Evolutionary conservation across 1,284 basidiomycete genomes (phyloP), one percentile per base, ranked within the genome.

Genomic region (Rhodotorula sp.): DNA sequence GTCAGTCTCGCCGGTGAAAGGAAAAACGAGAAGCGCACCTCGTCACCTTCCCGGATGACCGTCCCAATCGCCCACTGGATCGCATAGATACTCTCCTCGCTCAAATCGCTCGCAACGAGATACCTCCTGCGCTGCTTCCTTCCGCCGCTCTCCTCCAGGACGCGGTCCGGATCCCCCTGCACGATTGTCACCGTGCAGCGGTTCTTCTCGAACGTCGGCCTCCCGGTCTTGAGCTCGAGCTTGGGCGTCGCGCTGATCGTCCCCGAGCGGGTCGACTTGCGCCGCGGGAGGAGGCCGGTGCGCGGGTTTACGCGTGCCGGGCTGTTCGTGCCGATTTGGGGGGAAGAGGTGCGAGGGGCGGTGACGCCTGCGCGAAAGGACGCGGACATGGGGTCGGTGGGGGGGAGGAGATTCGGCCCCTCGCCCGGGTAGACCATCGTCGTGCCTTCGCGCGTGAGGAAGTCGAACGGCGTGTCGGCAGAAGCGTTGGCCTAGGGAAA

Each of bases 21-120:
- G 5, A 15, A 15, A 27, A 4, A 7, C 37, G 29, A 32, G n/a
- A n/a, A 17, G 86, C 70, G 41, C 88, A 95, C 84, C 82, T 94
- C 91, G 80, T 99, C 96, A 0, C 96, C 96, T 81, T 98, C 95
- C 73, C 94, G 85, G 71, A 97, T 83, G 0, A 98, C 96, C 0
- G 96, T 98, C 10, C 96, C 96, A 72, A 98, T 95, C 1, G 91
- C 94, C 75, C 75, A 76, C 67, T 76, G 93, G 13, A 96, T 87
- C 0, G 94, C 94, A 82, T 93, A 97, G 50, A 90, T 85, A 82
- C 88, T 90, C 84, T 97, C 94, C 77, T 97, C 91, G 75, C 91
- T 94, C 78, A 98, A 82, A 85, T 99, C 96, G 79, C 92, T 96
- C 5, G 93, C 91, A 29, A 98, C 90, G 12, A 97, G 85, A 81